A percentile compares a stretch with the other conserved stretches of the same genome.
These are phyloP conservation scores for Zasmidium cellare DNA, from an alignment of 2,329 filamentous ascomycete genomes.

Conservation along the genomic window DNA sequence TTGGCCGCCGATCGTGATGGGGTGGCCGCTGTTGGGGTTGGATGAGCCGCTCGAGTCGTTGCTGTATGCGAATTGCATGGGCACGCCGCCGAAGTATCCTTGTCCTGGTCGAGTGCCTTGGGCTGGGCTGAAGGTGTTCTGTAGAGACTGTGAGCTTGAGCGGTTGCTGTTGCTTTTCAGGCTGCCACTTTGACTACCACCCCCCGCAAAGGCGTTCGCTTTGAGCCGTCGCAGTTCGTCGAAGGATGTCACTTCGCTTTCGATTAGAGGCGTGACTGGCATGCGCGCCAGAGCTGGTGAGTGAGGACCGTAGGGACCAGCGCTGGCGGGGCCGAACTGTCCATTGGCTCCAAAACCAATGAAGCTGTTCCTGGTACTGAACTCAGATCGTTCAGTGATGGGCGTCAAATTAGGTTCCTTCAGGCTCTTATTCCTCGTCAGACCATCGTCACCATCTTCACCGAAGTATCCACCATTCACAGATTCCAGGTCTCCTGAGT, in stretches of 20 bases:
- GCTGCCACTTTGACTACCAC: constrained; percentile 39
- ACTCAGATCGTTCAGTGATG: constrained; percentile 94
- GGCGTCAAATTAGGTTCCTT: constrained; percentile 91
- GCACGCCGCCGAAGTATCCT: constrained; percentile 23
- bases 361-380: constrained; percentile 89
- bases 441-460: constrained; percentile 63
- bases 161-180: constrained; percentile 19
- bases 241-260: constrained; percentile 27
- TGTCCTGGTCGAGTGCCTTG: constrained; percentile 10
- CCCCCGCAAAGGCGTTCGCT: constrained; percentile 54
- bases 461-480: constrained; percentile 91
- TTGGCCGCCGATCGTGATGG: constrained; percentile 4
- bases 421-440: constrained; percentile 70
- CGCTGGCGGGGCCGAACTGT: constrained; percentile 50
- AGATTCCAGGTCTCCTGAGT: constrained; percentile 51
- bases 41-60: constrained; percentile 23
- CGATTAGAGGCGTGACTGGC: constrained; percentile 32
- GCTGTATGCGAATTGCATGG: constrained; percentile 28
- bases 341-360: constrained; percentile 61
- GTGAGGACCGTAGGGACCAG: constrained; percentile 65
- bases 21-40: constrained; percentile 13
- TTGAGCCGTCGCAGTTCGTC: constrained; percentile 41
- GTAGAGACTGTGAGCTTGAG: constrained; percentile 20
- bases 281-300: constrained; percentile 72
- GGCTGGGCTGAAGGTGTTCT: constrained; percentile 10